phyloP scores from a whole-genome alignment of 257 asterid genomes.

The Nicotiana benthamiana region DNA sequence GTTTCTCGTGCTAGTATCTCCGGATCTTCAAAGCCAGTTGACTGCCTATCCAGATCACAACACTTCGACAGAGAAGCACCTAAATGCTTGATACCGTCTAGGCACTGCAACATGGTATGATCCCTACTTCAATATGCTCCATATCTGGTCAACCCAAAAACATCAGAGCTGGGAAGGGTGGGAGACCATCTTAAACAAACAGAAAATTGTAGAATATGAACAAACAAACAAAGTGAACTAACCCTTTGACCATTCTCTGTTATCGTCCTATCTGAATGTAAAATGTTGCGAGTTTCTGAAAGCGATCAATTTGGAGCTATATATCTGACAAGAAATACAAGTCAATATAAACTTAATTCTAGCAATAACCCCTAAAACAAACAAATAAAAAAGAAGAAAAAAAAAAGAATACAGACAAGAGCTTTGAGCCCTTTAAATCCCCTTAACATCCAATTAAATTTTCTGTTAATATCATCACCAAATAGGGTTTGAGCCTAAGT shows the following conservation, averaged over 20 bases:
- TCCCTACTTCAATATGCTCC: slow-evolving; percentile 61
- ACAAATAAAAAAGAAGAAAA: not conserved
- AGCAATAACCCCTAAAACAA: not conserved
- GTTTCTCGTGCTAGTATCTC: slow-evolving; percentile 94
- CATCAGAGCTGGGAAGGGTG: not conserved
- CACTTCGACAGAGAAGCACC: slow-evolving; percentile 78
- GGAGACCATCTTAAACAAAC: not conserved
- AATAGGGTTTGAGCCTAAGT: not conserved
- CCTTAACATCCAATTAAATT: not conserved
- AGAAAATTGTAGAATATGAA: not conserved
- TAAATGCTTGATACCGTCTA: slow-evolving; percentile 84
- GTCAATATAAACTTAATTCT: not conserved
- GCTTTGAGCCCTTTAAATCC: not conserved
- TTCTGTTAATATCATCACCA: not conserved
- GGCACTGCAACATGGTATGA: slow-evolving; percentile 85
- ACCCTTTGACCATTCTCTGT: slow-evolving; percentile 84
- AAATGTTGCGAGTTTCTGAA: slow-evolving; percentile 3
- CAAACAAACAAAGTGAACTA: slow-evolving; percentile 11
- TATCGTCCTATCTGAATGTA: slow-evolving; percentile 15
- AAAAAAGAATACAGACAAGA: not conserved
- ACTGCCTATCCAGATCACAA: slow-evolving; percentile 61
- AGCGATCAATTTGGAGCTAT: not conserved
- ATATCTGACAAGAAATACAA: not conserved
- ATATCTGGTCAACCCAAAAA: slow-evolving; percentile 42
- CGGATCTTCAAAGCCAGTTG: slow-evolving; percentile 84